Evolutionary conservation across 2,329 filamentous ascomycete species (phyloP), one percentile per base, ranked within the genome.

Genomic region (Exophiala mesophila): DNA sequence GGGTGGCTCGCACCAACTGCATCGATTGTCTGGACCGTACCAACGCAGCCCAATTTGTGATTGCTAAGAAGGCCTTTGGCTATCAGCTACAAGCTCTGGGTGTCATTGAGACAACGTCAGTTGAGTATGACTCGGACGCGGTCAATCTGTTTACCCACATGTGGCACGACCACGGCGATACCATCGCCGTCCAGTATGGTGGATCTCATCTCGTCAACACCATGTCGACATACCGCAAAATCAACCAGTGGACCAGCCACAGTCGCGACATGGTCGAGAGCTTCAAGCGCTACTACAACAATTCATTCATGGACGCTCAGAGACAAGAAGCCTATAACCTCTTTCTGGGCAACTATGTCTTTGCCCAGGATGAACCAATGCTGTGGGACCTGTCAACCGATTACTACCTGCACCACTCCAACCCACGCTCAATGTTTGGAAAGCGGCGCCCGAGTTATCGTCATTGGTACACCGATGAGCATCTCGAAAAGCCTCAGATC

Each of bases 271-370:
- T 98, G 90, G 89, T 98, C 16, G 92, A 98, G 67, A 95, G 88
- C 62, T 96, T 98, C 71, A 98, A 97, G 64, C 80, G 92, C 19
- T 98, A 97, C 63, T 98, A 98, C 65, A 95, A 97, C 67, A 98
- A 98, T 60, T 94, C 90, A 0, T 98, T 98, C 62, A 76, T 98
- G 6, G 92, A 98, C 63, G 89, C 85, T n/a, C 92, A 98, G 61
- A 81, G 92, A 21, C 92, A 98, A 65, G 92, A 98, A 65, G 92
- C 92, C 1, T 97, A 97, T 64, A 98, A 98, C 55, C 72, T 98
- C 7, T 98, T 98, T 59, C 75, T 98, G 1, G 92, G 92, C 5
- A 96, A 97, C 59, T 98, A 98, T 62, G 86, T 89, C 37, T 97
- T 88, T 60, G 69, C 77, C 0, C 81, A 88, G 51, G 88, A 86